Evolutionary conservation across 257 asterid species (phyloP).

Genomic region (Lantana camara): DNA sequence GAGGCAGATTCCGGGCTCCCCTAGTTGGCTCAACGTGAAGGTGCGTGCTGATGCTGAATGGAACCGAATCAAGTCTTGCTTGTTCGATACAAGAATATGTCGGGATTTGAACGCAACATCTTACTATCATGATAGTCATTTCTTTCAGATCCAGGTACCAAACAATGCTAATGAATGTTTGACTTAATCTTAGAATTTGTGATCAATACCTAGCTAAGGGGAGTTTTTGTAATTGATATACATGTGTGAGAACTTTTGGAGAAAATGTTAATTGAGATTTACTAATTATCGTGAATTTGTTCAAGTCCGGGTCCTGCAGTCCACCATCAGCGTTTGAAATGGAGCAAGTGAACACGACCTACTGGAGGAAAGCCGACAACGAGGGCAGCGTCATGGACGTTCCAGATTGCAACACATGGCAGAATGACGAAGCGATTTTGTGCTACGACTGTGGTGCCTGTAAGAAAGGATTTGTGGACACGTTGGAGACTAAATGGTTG

Average conservation of each 20-base stretch:
- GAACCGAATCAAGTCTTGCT: conserved; percentile 42
- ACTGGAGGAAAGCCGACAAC: conserved; percentile 30
- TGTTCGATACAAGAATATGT: conserved; percentile 35
- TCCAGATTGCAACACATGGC: conserved; percentile 43
- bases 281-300: too few relatives aligned
- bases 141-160: too few relatives aligned
- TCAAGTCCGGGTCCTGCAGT: conserved; percentile 47
- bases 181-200: too few relatives aligned
- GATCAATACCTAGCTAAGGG: too few relatives aligned
- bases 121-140: too few relatives aligned
- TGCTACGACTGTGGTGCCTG: conserved; percentile 49
- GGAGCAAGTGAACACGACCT: conserved; percentile 43
- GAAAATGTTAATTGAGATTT: too few relatives aligned
- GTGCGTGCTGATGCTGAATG: conserved; percentile 31
- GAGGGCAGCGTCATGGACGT: neutral
- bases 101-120: conserved; percentile 31
- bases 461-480: conserved; percentile 34
- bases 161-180: too few relatives aligned
- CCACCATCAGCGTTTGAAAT: conserved; percentile 43
- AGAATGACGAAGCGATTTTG: conserved; percentile 33
- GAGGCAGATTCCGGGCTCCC: conserved; percentile 34
- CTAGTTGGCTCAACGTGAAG: conserved; percentile 34
- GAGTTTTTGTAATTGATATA: too few relatives aligned
- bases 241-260: too few relatives aligned
- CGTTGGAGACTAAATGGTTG: conserved; percentile 41